Base-by-base conservation (phyloP, 306 rosid species). In the Prunus campanulata region DNA sequence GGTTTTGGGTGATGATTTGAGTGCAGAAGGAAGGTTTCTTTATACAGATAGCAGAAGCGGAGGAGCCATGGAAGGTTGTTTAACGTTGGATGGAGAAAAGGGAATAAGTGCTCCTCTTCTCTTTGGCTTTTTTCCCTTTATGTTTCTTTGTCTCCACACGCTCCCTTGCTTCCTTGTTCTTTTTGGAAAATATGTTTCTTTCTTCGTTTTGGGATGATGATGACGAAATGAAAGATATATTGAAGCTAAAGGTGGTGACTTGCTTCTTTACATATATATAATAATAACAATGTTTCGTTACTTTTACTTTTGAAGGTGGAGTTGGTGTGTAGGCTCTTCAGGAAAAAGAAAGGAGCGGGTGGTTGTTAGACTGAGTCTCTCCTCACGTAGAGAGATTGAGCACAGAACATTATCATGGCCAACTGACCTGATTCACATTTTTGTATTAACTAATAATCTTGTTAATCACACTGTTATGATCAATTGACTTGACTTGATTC, bases 281-380 rank as follows among this genome's bases (percentile, higher is more conserved):
- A 39, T 15, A 50, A 47, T 57, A 66, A 68, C 56, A 69, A 51
- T 69, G 74, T 87, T 86, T 87, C 91, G 83, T 93, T 86, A 90
- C 96, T 87, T 89, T 84, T 88, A 88, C 97, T 85, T 88, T 83
- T 82, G 80, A 85, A 79, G 86, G 77, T 86, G 79, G 86, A 74
- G 88, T 93, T 86, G 98, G 96, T 88, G 91, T 67, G 85, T 72
- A 79, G 88, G 79, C 77, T 77, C 84, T 85, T 84, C 79, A 76
- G 80, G 92, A 82, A 84, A 79, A 82, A 67, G 85, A 88, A 42
- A 85, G 93, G 88, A 76, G 89, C 75, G 81, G 83, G 75, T 86
- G 89, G 91, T 87, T 77, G 89, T 83, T 83, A 81, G 85, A 78
- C 84, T 83, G 79, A 19, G 0, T 71, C 83, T 71, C 82, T 82